Evolutionary conservation across 495 filamentous ascomycete species (phyloP), one percentile per base, ranked within the genome.

Genomic region (Aspergillus panamensis): DNA sequence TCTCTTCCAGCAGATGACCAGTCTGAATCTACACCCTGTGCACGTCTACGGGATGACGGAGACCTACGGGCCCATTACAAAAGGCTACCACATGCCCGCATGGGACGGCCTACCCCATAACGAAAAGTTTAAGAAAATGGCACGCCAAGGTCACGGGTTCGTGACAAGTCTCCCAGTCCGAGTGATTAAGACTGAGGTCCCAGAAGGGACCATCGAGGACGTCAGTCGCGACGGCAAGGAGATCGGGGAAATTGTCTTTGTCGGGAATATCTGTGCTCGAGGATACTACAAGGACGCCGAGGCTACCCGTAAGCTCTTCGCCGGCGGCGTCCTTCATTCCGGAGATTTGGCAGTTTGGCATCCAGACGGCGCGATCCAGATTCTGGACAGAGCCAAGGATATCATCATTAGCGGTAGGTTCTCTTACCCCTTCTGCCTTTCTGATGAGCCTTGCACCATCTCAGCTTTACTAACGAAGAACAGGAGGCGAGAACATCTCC

Each of bases 41-140:
- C 94, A 98, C 70, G 90, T 95, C 8, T 97, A 97, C 69, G 94
- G 94, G 10, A 71, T 97, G 71, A 96, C 93, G 1, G 92, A 97
- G 72, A 96, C 92, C 1, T 97, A 97, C 64, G 94, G 94, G 0
- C 94, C 94, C 9, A 95, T 97, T 54, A 97, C 93, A 13, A 95
- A 94, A 65, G 89, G 91, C 3, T 98, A 98, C 64, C 77, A 86
- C 54, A 77, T 97, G 70, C 90, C 91, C 0, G 75, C 79, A 14
- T 98, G 94, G 94, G 86, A 93, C 6, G 62, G 62, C 0, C 73
- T 97, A 1, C 79, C 87, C 0, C 48, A 67, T 8, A 82, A 86
- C 25, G 91, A 96, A 60, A 88, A 86, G 69, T 98, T 89, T 64
- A 79, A 80, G 53, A 82, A 79, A 57, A 96, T 97, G 92, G 94